Base-by-base conservation (phyloP, 2,329 filamentous ascomycete species). In the Fusarium verticillioides region DNA sequence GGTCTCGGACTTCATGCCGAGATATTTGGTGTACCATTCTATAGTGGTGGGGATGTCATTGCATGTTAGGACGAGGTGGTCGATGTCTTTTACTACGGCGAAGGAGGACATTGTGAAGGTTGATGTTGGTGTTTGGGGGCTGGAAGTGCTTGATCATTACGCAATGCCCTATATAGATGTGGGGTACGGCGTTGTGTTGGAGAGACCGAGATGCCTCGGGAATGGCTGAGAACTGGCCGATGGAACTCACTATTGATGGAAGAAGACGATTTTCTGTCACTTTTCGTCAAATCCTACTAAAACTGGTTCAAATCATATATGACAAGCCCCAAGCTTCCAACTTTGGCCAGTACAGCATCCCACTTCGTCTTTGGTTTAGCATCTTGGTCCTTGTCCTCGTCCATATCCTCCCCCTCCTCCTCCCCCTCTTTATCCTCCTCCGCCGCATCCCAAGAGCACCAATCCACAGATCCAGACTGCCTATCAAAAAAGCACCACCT, bases 31-130 rank as follows among this genome's bases (percentile, higher is more conserved):
- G 81, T 91, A 91, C 84, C 89, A 91, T 40, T 82, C 74, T 36
- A 86, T 82, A 0, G 87, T 89, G 15, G 80, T 80, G 9, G 83
- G 77, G 9, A 91, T 83, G 63, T 84, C 84, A 43, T 82, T 81
- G 68, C 88, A 88, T 3, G 89, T 91, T 23, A 91, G 83, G 67
- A 91, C 89, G 13, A 91, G 80, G 73, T 91, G 89, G 78, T 91
- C 89, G 19, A 91, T 82, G 13, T 87, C 85, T 57, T 81, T 84
- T 66, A 85, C 81, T 30, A 78, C 60, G 2, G 77, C 75, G 34
- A 73, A 62, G 9, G 73, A 66, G 34, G 71, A 58, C 75, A 77
- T 78, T 23, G 2, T 43, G 26, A 39, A 21, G 11, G 23, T 49
- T 47, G 6, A 40, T 28, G 60, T 11, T 46, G 10, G 1, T 46